Conservation (phyloP, 345 rosid species). For the Boechera retrofracta region DNA sequence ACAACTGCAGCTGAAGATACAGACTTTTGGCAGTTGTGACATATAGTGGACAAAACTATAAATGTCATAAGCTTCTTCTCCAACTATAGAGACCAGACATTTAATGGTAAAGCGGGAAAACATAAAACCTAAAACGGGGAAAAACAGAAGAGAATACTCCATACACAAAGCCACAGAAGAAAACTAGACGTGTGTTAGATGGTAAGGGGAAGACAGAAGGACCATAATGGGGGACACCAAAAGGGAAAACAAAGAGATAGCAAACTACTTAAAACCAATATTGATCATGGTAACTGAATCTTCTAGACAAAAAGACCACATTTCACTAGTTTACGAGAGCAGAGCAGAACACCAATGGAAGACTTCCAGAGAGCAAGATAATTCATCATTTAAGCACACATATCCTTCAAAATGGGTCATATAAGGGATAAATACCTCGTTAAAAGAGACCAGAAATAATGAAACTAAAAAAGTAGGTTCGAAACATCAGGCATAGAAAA, state of each 20-base stretch:
- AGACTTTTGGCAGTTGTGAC: constrained; percentile 22
- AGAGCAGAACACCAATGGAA: not conserved
- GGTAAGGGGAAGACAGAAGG: not conserved
- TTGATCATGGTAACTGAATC: not conserved
- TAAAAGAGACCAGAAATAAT: constrained; percentile 12
- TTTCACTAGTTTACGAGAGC: not conserved
- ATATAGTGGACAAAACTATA: constrained; percentile 14
- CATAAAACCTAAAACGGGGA: not conserved
- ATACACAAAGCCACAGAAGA: not conserved
- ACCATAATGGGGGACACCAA: not conserved
- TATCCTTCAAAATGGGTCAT: constrained; percentile 28
- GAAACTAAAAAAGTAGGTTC: constrained; percentile 13
- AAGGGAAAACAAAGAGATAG: constrained; percentile 9
- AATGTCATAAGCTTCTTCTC: constrained; percentile 19
- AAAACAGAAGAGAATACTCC: constrained; percentile 18
- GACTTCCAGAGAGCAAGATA: constrained; percentile 12
- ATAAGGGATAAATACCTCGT: not conserved
- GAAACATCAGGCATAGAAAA: constrained; percentile 15
- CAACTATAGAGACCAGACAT: constrained; percentile 24
- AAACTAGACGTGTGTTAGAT: constrained; percentile 16
- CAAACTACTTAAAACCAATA: constrained; percentile 10
- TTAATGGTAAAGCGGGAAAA: constrained; percentile 3
- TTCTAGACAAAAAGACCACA: not conserved
- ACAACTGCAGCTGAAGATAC: constrained; percentile 24
- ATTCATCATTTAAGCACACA: not conserved